Conservation (phyloP, 2,329 filamentous ascomycete genomes). For the Penicillium hordei region DNA sequence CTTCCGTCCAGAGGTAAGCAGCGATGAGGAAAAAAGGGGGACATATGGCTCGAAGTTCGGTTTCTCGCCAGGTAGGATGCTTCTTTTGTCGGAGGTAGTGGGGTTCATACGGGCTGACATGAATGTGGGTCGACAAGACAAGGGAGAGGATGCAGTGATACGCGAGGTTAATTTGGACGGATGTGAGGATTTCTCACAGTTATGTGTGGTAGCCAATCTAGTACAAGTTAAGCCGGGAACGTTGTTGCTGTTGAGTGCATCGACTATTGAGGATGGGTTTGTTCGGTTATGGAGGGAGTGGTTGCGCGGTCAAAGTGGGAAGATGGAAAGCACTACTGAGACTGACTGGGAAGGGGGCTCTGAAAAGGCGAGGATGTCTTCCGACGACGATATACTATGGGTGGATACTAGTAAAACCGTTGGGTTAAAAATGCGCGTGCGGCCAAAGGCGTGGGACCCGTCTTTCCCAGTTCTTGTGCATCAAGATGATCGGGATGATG, state of each 20-base stretch:
- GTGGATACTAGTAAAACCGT: constrained; percentile 62
- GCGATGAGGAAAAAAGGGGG: constrained; percentile 39
- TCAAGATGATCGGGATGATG: constrained; percentile 56
- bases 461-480: constrained; percentile 53
- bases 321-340: not conserved
- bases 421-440: constrained; percentile 67
- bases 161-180: constrained; percentile 66
- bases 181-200: constrained; percentile 71
- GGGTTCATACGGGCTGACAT: constrained; percentile 10
- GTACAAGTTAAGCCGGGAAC: constrained; percentile 63
- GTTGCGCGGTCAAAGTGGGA: constrained; percentile 53
- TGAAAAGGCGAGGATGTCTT: constrained; percentile 9
- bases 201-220: constrained; percentile 67
- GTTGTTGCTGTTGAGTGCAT: constrained; percentile 63
- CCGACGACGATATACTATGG: constrained; percentile 62
- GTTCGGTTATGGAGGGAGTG: constrained; percentile 72
- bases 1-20: constrained; percentile 64
- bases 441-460: constrained; percentile 49
- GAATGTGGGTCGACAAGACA: constrained; percentile 4
- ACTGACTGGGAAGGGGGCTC: constrained; percentile 16
- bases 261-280: constrained; percentile 66
- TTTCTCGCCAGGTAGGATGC: constrained; percentile 17
- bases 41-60: not conserved
- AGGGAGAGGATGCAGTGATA: constrained; percentile 42
- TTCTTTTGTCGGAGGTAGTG: constrained; percentile 1